Evolutionary conservation across 1,139 yeast species (phyloP), one percentile per base, ranked within the genome.

Genomic region (Groenewaldozyma auringiensis): DNA sequence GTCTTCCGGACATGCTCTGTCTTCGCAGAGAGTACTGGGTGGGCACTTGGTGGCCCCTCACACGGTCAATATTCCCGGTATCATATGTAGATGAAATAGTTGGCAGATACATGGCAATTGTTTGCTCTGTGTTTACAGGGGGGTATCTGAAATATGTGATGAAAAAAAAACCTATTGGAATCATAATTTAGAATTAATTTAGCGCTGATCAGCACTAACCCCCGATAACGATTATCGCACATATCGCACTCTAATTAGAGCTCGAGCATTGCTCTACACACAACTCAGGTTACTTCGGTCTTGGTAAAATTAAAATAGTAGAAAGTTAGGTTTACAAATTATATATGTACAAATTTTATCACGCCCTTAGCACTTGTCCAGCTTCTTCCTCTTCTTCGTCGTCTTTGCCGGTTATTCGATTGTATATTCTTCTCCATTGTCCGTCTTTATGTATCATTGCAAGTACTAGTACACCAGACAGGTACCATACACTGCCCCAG

Each of bases 401-500:
- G 18, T 32, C 36, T 4, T 32, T 16, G 8, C 20, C 38, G 9
- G 21, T 20, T 6, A 14, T 21, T 11, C n/a, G 8, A 17, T 20
- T 20, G 25, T 14, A 35, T 11, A 35, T 9, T 9, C 92, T 76
- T 61, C 87, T 95, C 96, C 96, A 89, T 63, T 89, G 89, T 2
- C 96, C 96, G 61, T 81, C 83, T 65, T 92, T 94, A 65, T 94
- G 98, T 44, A 89, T 64, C 88, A 94, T 88, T 1, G 97, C 97
- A 50, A 94, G 70, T 21, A 88, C 81, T 47, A 94, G 69, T 8
- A 94, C 82, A 0, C 86, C 92, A 1, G 99, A 98, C 44, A 94
- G 68, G 57, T 94, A 97, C 79, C 94, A 80, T 1, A 94, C 96
- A 21, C 95, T 84, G 37, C 95, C 87, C 94, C 96, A 86, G 64